These are phyloP conservation scores for Babesia bovis DNA, from an alignment of 169 alveolate genomes.

Conservation along the genomic window DNA sequence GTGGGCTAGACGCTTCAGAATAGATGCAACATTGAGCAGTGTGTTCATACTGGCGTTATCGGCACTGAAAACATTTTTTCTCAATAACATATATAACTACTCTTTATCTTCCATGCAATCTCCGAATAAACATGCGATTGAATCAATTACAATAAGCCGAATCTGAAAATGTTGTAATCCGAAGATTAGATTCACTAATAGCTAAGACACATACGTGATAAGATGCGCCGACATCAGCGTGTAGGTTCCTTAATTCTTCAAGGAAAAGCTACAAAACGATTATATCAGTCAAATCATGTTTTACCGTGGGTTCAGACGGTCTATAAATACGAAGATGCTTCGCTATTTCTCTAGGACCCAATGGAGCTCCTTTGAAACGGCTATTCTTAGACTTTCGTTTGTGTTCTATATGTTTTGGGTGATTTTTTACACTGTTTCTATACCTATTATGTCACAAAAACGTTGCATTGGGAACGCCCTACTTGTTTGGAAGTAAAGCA, in stretches of 20 bases:
- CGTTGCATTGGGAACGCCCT: constrained; percentile 61
- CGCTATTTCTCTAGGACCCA: background rate
- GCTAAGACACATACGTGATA: constrained; percentile 3
- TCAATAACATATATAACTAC: background rate
- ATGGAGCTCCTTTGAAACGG: background rate
- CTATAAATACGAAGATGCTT: constrained; percentile 39
- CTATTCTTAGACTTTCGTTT: background rate
- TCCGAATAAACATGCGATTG: constrained; percentile 51
- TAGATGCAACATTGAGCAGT: constrained; percentile 19
- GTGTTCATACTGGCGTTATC: background rate
- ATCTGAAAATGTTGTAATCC: constrained; percentile 12
- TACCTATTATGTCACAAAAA: constrained; percentile 54
- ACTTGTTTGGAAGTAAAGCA: constrained; percentile 42
- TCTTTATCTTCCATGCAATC: constrained; percentile 9
- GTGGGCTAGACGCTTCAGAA: constrained; percentile 45
- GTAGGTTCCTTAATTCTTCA: background rate
- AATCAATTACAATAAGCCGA: constrained; percentile 52
- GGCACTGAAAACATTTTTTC: background rate
- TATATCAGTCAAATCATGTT: too few relatives aligned
- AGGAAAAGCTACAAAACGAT: too few relatives aligned
- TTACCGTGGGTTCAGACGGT: constrained; percentile 32
- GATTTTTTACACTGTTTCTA: background rate
- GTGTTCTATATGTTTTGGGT: background rate
- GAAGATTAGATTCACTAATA: too few relatives aligned
- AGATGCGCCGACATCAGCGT: background rate